These are phyloP conservation scores for Allium cepa DNA, from an alignment of 106 monocot genomes.

Conservation along the genomic window DNA sequence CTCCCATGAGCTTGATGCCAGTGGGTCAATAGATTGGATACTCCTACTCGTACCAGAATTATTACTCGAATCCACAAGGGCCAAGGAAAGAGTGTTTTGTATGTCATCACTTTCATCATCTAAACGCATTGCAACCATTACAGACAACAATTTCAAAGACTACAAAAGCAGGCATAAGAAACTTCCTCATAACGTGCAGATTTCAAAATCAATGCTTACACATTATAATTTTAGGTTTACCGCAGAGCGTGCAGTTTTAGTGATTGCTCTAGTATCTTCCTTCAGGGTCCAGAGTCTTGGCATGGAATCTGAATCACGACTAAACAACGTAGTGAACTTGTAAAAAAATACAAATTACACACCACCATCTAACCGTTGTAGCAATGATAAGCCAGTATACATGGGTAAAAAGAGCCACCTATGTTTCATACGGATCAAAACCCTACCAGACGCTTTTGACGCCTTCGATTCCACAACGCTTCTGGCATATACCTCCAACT, in stretches of 20 bases:
- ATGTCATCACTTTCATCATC: slow-evolving; percentile 69
- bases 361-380: too few species aligned
- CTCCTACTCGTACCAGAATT: slow-evolving; percentile 29
- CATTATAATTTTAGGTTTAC: slow-evolving; percentile 24
- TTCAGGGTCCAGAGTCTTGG: slow-evolving; percentile 92
- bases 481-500: slow-evolving; percentile 57
- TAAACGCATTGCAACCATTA: slow-evolving; percentile 73
- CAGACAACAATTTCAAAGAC: slow-evolving; percentile 90
- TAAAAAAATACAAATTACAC: background rate
- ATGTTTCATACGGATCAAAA: slow-evolving; percentile 92
- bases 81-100: slow-evolving; percentile 59
- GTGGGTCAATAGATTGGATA: slow-evolving; percentile 49
- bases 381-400: too few species aligned
- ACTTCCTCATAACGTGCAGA: too few species aligned
- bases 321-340: slow-evolving; percentile 86
- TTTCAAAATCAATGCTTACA: too few species aligned
- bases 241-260: slow-evolving; percentile 76
- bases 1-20: slow-evolving; percentile 90
- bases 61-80: slow-evolving; percentile 43
- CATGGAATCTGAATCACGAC: slow-evolving; percentile 83
- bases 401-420: slow-evolving; percentile 25
- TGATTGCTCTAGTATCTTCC: slow-evolving; percentile 88
- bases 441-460: slow-evolving; percentile 73
- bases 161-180: slow-evolving; percentile 19
- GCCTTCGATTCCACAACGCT: slow-evolving; percentile 81